Base-by-base conservation (phyloP, 371 early-diverging fungal genomes). In the Mucor indicus region DNA sequence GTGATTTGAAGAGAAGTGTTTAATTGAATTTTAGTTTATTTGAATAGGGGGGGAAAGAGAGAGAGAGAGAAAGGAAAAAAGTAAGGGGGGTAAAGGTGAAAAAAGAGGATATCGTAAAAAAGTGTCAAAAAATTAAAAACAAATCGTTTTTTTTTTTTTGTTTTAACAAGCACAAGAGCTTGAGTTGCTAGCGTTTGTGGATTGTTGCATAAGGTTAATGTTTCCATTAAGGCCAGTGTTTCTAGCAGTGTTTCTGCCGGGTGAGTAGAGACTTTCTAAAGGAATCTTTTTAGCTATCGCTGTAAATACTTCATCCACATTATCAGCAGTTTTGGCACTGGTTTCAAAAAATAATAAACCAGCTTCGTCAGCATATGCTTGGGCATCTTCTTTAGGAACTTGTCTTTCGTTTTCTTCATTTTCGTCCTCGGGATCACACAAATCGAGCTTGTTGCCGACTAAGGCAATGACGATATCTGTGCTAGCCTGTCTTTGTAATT, bases 391-490 rank as follows among this genome's bases (percentile, higher is more conserved):
- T 29, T 60, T 66, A 8, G 83, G 55, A 11, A 86, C 85, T 44
- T 83, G 72, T 58, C 86, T 69, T 38, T 53, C 54, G 15, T 70
- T 85, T 76, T 33, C 85, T 74, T 57, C 85, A 77, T 36, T 82
- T n/a, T 92, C 48, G 70, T 77, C 39, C 56, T 61, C 4, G 29
- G 50, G 37, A 13, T 55, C 56, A 38, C 30, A 85, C 55, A 97
- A 64, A 64, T 97, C 98, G 11, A 87, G 69, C 69, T 97, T 96
- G 74, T 96, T 96, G 37, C 96, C 99, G 17, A 95, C 96, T 52
- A 99, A 70, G 17, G 96, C 96, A 77, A 94, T 96, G 52, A 98
- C 90, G 58, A 94, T 98, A 60, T 85, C 86, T 37, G 90, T 86
- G 65, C 90, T 96, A 44, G 96, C 95, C 62, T 93, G 95, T 61